Conservation (phyloP, 2,329 filamentous ascomycete species). For the Arthrobotrys conoides region DNA sequence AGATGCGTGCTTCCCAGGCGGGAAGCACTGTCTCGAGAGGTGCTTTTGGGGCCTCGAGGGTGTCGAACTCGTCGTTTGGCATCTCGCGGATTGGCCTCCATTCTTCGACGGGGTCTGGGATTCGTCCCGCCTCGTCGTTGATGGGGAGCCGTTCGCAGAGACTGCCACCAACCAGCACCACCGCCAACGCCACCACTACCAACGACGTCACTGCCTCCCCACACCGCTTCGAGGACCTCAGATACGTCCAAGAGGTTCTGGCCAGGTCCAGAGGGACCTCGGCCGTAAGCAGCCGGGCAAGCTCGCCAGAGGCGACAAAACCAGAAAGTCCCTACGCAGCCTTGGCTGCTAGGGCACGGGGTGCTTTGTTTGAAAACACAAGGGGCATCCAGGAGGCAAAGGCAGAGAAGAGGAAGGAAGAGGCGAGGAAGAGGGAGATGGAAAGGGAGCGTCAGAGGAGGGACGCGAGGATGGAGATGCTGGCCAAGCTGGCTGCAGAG, state of each 20-base stretch:
- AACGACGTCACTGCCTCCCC: background rate
- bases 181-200: background rate
- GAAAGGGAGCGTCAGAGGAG: constrained; percentile 40
- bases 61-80: constrained; percentile 52
- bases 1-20: constrained; percentile 44
- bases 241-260: constrained; percentile 53
- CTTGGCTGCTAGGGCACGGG: constrained; percentile 40
- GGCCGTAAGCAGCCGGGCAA: constrained; percentile 46
- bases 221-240: constrained; percentile 39
- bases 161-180: constrained; percentile 16
- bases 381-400: constrained; percentile 45
- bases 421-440: constrained; percentile 44
- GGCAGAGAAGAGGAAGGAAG: constrained; percentile 36
- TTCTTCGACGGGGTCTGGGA: constrained; percentile 47
- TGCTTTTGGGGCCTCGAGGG: constrained; percentile 32
- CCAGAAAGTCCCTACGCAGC: constrained; percentile 37
- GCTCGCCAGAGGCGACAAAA: constrained; percentile 36
- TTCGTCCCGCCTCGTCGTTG: constrained; percentile 35
- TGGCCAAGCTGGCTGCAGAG: constrained; percentile 45
- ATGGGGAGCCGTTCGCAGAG: constrained; percentile 19
- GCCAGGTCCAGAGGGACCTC: constrained; percentile 41
- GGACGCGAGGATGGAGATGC: constrained; percentile 52
- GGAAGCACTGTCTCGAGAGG: constrained; percentile 39
- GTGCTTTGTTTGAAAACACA: constrained; percentile 44
- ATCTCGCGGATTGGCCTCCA: constrained; percentile 58